These are phyloP conservation scores for Paecilomyces variotii DNA, from an alignment of 2,329 filamentous ascomycete species.

Conservation along the genomic window DNA sequence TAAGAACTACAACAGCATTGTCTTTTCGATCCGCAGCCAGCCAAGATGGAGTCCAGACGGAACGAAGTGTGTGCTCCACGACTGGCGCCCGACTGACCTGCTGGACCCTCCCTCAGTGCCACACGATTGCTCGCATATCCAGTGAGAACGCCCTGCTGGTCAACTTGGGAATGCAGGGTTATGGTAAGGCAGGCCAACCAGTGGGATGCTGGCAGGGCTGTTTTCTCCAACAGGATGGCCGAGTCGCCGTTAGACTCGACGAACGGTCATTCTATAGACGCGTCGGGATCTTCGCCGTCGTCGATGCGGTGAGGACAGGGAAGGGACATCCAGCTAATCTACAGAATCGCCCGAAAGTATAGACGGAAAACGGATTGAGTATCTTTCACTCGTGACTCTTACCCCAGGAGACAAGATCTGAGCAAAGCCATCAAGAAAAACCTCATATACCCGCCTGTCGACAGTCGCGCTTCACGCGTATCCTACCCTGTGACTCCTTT, in stretches of 20 bases:
- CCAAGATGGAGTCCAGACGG: not conserved
- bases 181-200: not conserved
- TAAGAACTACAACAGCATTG: not conserved
- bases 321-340: slow-evolving; percentile 4
- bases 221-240: not conserved
- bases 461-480: not conserved
- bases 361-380: not conserved
- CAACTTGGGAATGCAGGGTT: not conserved
- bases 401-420: not conserved
- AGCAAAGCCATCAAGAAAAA: not conserved
- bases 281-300: slow-evolving; percentile 14
- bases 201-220: not conserved
- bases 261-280: slow-evolving; percentile 8
- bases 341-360: not conserved
- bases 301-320: slow-evolving; percentile 22
- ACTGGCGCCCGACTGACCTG: not conserved
- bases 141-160: not conserved
- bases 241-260: not conserved
- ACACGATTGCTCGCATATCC: not conserved
- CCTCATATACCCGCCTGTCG: not conserved
- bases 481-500: not conserved
- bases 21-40: not conserved
- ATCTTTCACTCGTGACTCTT: not conserved
- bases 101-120: not conserved
- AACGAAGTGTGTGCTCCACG: not conserved